Conservation (phyloP, 495 filamentous ascomycete genomes). For the Terfezia claveryi region DNA sequence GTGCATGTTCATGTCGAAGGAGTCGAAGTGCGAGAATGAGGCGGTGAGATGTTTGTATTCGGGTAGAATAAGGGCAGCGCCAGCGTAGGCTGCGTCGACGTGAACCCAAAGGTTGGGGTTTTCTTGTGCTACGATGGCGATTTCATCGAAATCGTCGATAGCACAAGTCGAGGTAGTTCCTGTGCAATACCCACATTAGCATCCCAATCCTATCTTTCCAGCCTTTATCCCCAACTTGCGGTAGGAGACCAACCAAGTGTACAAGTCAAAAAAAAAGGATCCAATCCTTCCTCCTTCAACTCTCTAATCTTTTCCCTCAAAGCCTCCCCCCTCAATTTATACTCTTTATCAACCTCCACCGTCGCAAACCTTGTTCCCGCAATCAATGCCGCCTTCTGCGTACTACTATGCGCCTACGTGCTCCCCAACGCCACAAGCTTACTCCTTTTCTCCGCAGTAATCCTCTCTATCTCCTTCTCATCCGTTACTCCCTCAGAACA, state of each 20-base stretch:
- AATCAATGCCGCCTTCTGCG: conserved; percentile 71
- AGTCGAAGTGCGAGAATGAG: conserved; percentile 48
- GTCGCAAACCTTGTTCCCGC: conserved; percentile 53
- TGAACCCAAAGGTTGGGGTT: conserved; percentile 68
- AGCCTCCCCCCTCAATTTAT: conserved; percentile 48
- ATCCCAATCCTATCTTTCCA: too few relatives aligned
- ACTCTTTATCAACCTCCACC: conserved; percentile 31
- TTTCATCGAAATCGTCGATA: conserved; percentile 54
- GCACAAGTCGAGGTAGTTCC: conserved; percentile 81
- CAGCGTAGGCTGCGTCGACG: conserved; percentile 91
- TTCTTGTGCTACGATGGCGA: conserved; percentile 40
- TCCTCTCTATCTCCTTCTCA: conserved; percentile 37
- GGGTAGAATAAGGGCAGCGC: conserved; percentile 55
- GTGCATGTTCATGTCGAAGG: conserved; percentile 90
- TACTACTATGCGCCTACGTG: conserved; percentile 58
- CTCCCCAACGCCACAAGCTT: conserved; percentile 64
- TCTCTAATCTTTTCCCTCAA: conserved; percentile 39
- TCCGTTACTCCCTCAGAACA: conserved; percentile 31
- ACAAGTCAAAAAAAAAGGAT: conserved; percentile 71
- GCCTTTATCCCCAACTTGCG: too few relatives aligned
- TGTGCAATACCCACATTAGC: too few relatives aligned
- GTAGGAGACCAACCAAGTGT: conserved; percentile 26
- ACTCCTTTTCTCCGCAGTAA: conserved; percentile 39
- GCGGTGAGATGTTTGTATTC: conserved; percentile 53
- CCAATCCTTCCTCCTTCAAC: conserved; percentile 37